Percentiles rank a stretch among this genome's conserved stretches.
phyloP scores from a whole-genome alignment of 2,329 filamentous ascomycete species.

The Cryphonectria japonica region DNA sequence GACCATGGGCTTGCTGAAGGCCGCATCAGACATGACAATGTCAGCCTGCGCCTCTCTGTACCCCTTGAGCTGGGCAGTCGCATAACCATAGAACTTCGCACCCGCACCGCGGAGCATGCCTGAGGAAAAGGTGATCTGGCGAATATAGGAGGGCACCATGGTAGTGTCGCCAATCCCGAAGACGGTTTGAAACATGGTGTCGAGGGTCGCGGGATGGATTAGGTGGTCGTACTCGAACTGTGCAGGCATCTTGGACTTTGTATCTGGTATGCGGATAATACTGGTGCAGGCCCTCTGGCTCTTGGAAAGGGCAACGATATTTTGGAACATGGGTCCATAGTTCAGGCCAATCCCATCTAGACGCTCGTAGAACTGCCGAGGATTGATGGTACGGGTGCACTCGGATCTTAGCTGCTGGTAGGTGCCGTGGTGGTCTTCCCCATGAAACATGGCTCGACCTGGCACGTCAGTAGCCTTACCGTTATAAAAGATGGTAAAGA shows the following conservation, averaged over 20 bases:
- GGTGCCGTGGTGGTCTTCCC: conserved; percentile 27
- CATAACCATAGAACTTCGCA: conserved; percentile 46
- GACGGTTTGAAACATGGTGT: conserved; percentile 58
- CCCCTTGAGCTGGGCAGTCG: conserved; percentile 42
- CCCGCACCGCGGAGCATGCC: conserved; percentile 40
- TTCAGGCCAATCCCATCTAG: conserved; percentile 56
- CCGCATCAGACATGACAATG: conserved; percentile 47
- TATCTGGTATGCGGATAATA: conserved; percentile 51
- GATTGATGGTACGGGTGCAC: conserved; percentile 42
- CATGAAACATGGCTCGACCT: conserved; percentile 28
- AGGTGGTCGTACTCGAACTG: conserved; percentile 57
- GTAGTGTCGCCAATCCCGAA: conserved; percentile 49
- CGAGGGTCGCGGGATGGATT: conserved; percentile 62
- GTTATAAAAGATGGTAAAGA: conserved; percentile 36
- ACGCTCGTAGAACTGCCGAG: conserved; percentile 54
- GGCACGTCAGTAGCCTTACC: conserved; percentile 3
- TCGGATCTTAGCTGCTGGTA: conserved; percentile 34
- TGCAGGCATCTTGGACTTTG: conserved; percentile 55
- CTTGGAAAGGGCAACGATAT: conserved; percentile 45
- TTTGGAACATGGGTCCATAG: conserved; percentile 55
- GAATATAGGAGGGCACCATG: conserved; percentile 55
- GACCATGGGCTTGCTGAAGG: conserved; percentile 42
- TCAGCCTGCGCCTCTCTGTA: conserved; percentile 46
- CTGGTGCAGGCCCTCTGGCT: conserved; percentile 41
- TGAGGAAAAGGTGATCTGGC: conserved; percentile 51